Evolutionary conservation across 148 eudicot genomes (phyloP), one percentile per base, ranked within the genome.

Genomic region (Selenicereus undatus): DNA sequence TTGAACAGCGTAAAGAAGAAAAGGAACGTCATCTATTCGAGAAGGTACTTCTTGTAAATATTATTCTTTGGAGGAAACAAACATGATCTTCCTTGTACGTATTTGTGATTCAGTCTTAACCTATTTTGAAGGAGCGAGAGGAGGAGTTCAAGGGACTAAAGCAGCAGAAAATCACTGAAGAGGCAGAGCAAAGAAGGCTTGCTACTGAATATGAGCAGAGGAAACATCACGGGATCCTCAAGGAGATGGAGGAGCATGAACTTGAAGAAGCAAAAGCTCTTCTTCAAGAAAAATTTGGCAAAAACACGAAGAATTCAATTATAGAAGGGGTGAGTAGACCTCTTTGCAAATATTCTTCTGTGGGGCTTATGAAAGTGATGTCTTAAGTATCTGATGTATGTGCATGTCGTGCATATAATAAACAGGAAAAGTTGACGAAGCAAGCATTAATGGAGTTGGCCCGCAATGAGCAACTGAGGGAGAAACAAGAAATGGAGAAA

Each of bases 1-100:
- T 95, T 83, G 99, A 95, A 82, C 91, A 95, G 82, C 90, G 97
- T 71, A 95, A 95, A 83, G 97, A 95, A 79, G 99, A 95, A 54
- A 97, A 95, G 83, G 99, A 95, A 62, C 94, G 96, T 42, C 95
- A 88, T 48, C 93, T 95, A 54, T 80, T 95, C 75, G 97, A 93
- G 72, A 92, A 85, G 97, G 99, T 95, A 89, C 22, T 26, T 70
- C 24, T 4, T 20, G 50, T 21, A 60, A n/a, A 22, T n/a, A n/a
- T n/a, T 60, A 4, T 80, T 80, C 3, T n/a, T 58, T 51, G 66
- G 66, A 60, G 66, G 48, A 71, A 35, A 22, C 76, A 52, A 42
- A 26, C 58, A 21, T 64, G 51, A 10, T 32, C 27, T 39, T 24
- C 27, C 11, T 50, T 4, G 58, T 60, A 32, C 35, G 36, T 20